A percentile compares a stretch with the other conserved stretches of the same genome.
These are phyloP conservation scores for Tubosaeta brunneosetosa DNA, from an alignment of 768 basidiomycete genomes.

Conservation along the genomic window DNA sequence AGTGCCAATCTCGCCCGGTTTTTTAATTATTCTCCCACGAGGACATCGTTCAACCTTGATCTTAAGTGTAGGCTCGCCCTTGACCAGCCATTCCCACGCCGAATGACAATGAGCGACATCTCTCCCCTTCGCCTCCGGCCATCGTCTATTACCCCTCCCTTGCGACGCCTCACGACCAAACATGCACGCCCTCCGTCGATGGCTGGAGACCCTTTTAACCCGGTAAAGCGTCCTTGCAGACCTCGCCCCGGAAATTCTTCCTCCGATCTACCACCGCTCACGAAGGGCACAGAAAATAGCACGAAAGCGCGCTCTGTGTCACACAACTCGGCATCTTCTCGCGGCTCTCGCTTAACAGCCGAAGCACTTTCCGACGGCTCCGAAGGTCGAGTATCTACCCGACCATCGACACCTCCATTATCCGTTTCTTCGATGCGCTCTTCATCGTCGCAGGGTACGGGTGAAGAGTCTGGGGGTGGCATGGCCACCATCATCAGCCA, in stretches of 20 bases:
- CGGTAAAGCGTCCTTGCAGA: constrained; percentile 28
- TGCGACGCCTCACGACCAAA: constrained; percentile 24
- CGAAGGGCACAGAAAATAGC: constrained; percentile 17
- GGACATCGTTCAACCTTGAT: constrained; percentile 29
- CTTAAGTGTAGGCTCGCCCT: constrained; percentile 27
- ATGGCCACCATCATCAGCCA: constrained; percentile 37
- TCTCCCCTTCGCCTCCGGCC: constrained; percentile 34
- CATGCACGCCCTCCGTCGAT: constrained; percentile 24
- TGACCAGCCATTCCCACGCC: constrained; percentile 30
- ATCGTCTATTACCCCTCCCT: constrained; percentile 23
- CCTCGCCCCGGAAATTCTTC: constrained; percentile 15
- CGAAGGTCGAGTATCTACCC: constrained; percentile 23
- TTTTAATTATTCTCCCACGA: constrained; percentile 33
- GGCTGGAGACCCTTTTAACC: constrained; percentile 25
- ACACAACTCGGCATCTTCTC: constrained; percentile 15
- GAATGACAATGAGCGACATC: constrained; percentile 34
- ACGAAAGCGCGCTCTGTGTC: constrained; percentile 15
- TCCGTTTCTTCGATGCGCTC: constrained; percentile 24
- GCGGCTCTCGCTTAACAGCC: constrained; percentile 20
- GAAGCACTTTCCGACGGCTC: constrained; percentile 17
- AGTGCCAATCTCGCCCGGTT: constrained; percentile 38
- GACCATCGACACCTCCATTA: constrained; percentile 28
- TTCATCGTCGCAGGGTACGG: constrained; percentile 20
- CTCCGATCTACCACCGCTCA: constrained; percentile 12
- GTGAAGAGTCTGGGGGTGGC: constrained; percentile 20